Evolutionary conservation across 805 yeast species (phyloP), one percentile per base, ranked within the genome.

Genomic region (Candida nitratophila): DNA sequence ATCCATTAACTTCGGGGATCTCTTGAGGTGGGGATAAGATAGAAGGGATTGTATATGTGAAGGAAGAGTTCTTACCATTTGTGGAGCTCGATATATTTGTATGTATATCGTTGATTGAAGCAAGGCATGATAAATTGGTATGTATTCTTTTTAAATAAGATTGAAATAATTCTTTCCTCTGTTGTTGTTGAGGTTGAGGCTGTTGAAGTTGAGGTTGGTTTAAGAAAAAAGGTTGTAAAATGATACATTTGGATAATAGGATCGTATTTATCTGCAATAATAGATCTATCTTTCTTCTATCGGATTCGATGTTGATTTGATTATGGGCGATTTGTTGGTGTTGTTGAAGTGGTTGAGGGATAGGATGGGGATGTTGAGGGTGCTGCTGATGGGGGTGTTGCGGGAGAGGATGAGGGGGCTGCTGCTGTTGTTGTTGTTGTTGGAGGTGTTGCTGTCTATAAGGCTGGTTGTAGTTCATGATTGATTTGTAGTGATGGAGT

Each of bases 21-120:
- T 75, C 81, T 3, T 69, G 69, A 8, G 82, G 82, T 5, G 83
- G 72, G 1, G 74, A 63, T 46, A 76, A 66, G 35, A 77, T 73
- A 27, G 71, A 68, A 2, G 83, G 83, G 17, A 57, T 49, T 31
- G 56, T 48, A 39, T 59, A 57, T 32, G 42, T 20, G n/a, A 22
- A 22, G 9, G 4, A 26, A 44, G 70, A 70, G 4, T 20, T 20
- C 15, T 33, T 42, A 44, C 55, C 59, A 39, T 59, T 60, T 56
- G 58, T 7, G 56, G 53, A 10, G 10, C 10, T 59, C 26, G 59
- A 49, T 40, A 55, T 45, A 40, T 55, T 42, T 12, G 67, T 51
- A 39, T 64, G 65, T 34, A 59, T 57, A 31, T 66, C 69, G 42
- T 64, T 65, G 21, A 65, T 63, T 4, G 68, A 60, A 0, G 69